Evolutionary conservation across 2,329 filamentous ascomycete genomes (phyloP), one percentile per base, ranked within the genome.

Genomic region (Dothideomycetes sp.): DNA sequence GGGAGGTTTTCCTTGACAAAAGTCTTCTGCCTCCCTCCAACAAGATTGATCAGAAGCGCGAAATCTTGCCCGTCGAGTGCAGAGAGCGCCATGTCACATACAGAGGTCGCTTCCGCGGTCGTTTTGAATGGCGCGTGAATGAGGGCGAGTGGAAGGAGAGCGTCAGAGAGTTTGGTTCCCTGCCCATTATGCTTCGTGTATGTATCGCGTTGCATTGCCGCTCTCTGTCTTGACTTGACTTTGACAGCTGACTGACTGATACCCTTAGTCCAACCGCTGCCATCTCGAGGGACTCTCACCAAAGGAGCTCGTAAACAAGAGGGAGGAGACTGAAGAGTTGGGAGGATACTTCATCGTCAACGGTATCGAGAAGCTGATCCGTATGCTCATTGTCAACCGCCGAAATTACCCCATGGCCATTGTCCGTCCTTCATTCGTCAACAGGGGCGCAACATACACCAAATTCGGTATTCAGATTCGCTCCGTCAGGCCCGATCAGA

Each of bases 311-410:
- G 86, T 96, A 20, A 73, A 82, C 48, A 78, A 78, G 46, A 94
- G 95, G 60, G 91, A 98, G 64, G 91, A 98, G 63, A 84, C 88
- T 0, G 91, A 98, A 63, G 91, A 98, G 63, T 66, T 96, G 22
- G 91, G 91, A 25, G 91, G 91, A 31, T 98, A 96, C 62, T 98
- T 96, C 58, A 79, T 98, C 54, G 84, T 98, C 55, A 98, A 98
- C 60, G 91, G 91, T 49, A 94, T 88, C 56, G 91, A 98, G 63
- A 96, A 95, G 68, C 77, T 96, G 44, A 87, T 96, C 53, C 85
- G 91, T 57, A 79, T 96, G 69, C 72, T 98, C 47, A 80, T 94
- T 49, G 76, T 96, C 47, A 86, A 87, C 58, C 78, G 85, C 62
- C 76, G 91, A 56, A 98, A 98, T 62, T 95, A 86, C 57, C 89